Percentiles rank a stretch among this genome's conserved stretches.
These are phyloP conservation scores for Pisolithus microcarpus DNA, from an alignment of 768 basidiomycete species.

Conservation along the genomic window DNA sequence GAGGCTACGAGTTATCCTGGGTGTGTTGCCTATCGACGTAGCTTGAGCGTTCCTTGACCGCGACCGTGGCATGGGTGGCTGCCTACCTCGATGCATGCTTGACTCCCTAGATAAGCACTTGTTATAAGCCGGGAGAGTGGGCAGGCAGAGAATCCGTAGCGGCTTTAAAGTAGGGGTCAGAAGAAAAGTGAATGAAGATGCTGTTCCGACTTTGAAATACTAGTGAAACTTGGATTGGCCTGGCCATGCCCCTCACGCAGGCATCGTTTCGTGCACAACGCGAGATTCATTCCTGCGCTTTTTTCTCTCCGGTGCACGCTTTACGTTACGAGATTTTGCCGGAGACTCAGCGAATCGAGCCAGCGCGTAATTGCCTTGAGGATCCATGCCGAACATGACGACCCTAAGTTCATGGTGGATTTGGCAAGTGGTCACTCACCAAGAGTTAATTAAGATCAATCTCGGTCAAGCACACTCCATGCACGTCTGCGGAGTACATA, in stretches of 20 bases:
- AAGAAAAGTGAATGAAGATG: slow-evolving; percentile 19
- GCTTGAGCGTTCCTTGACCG: slow-evolving; percentile 22
- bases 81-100: slow-evolving; percentile 28
- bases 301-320: slow-evolving; percentile 25
- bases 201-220: slow-evolving; percentile 29
- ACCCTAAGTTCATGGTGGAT: slow-evolving; percentile 21
- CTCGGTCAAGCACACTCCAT: slow-evolving; percentile 28
- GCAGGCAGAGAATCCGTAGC: slow-evolving; percentile 14
- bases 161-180: slow-evolving; percentile 26
- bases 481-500: slow-evolving; percentile 31
- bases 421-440: slow-evolving; percentile 18
- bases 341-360: slow-evolving; percentile 31
- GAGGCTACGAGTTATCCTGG: slow-evolving; percentile 20
- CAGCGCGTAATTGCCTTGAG: slow-evolving; percentile 33
- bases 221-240: slow-evolving; percentile 28
- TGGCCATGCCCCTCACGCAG: slow-evolving; percentile 30
- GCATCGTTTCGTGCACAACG: slow-evolving; percentile 19
- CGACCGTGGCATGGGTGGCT: slow-evolving; percentile 19
- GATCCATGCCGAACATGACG: slow-evolving; percentile 20
- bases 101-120: slow-evolving; percentile 16
- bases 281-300: slow-evolving; percentile 30
- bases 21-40: slow-evolving; percentile 13
- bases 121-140: slow-evolving; percentile 16
- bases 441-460: slow-evolving; percentile 28
- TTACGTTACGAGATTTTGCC: slow-evolving; percentile 27